Evolutionary conservation across 768 basidiomycete genomes (phyloP).

Genomic region (Podaxis mareebaensis): DNA sequence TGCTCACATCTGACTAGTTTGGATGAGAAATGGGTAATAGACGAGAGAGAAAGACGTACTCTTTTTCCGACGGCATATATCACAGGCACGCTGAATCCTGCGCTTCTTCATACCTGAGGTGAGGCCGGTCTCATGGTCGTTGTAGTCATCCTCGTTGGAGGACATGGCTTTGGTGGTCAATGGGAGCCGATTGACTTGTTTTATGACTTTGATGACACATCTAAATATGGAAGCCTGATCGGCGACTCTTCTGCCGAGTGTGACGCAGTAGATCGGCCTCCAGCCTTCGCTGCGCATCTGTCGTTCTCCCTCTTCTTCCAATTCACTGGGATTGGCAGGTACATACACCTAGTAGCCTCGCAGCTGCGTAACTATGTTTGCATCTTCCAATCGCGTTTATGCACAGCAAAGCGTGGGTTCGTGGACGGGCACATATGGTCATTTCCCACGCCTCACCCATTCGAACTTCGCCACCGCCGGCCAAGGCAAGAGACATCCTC

Average conservation of each 20-base stretch:
- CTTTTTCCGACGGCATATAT: conserved; percentile 83
- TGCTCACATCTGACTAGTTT: conserved; percentile 62
- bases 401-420: neutral
- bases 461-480: neutral
- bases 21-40: neutral
- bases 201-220: conserved; percentile 1
- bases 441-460: neutral
- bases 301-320: neutral
- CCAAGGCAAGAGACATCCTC: neutral
- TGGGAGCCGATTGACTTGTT: neutral
- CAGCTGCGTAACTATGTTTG: neutral
- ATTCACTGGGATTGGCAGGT: neutral
- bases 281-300: neutral
- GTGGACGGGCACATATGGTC: neutral
- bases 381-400: neutral
- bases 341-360: neutral
- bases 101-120: conserved; percentile 59
- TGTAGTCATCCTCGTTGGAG: conserved; percentile 64
- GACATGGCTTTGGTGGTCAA: conserved; percentile 44
- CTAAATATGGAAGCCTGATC: conserved; percentile 1
- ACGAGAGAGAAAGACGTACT: conserved; percentile 40
- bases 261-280: neutral
- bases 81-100: conserved; percentile 77
- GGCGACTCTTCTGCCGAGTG: conserved; percentile 9
- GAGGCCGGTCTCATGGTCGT: conserved; percentile 40